These are phyloP conservation scores for Brassica cretica DNA, from an alignment of 345 rosid genomes.

Conservation along the genomic window DNA sequence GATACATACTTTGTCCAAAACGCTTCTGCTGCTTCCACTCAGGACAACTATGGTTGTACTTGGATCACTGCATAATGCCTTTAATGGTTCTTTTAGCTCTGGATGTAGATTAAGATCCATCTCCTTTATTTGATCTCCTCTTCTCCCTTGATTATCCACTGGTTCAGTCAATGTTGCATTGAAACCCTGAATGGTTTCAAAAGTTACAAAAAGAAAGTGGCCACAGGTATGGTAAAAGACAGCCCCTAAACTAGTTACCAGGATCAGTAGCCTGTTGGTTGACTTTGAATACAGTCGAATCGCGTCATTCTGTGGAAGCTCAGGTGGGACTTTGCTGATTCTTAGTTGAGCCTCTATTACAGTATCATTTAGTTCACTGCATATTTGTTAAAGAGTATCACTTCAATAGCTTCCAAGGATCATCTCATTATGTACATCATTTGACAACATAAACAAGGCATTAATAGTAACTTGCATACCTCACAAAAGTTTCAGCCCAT, in stretches of 20 bases:
- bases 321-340: conserved; percentile 88
- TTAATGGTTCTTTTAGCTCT: conserved; percentile 63
- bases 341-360: conserved; percentile 97
- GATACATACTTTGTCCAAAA: conserved; percentile 70
- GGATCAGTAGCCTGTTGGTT: conserved; percentile 79
- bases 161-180: conserved; percentile 95
- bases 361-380: conserved; percentile 94
- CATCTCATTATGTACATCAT: background rate
- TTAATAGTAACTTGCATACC: conserved; percentile 46
- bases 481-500: conserved; percentile 99
- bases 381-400: conserved; percentile 25
- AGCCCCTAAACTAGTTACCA: conserved; percentile 45
- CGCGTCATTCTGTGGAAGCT: conserved; percentile 72
- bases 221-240: background rate
- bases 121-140: conserved; percentile 95
- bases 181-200: conserved; percentile 67
- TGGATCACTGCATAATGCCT: conserved; percentile 66
- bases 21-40: conserved; percentile 76
- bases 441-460: background rate
- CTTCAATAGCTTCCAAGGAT: conserved; percentile 15
- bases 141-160: conserved; percentile 81
- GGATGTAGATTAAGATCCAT: conserved; percentile 96
- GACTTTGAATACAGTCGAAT: conserved; percentile 64
- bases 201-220: background rate
- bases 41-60: conserved; percentile 82